phyloP scores from a whole-genome alignment of 352 stramenopile genomes.

The Phytophthora uliginosa region DNA sequence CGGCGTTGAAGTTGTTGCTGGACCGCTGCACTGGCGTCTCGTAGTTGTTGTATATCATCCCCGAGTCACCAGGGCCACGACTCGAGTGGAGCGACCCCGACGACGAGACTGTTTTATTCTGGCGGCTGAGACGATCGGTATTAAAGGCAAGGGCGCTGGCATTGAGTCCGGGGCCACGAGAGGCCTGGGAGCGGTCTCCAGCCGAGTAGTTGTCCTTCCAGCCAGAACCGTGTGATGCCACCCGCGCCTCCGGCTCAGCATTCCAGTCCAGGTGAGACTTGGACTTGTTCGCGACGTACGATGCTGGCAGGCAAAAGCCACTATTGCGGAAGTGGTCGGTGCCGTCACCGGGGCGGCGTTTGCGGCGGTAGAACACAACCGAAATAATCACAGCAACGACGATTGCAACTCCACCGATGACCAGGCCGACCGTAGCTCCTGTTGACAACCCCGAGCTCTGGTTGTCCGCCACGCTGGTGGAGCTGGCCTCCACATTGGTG shows the following conservation, averaged over 20 bases:
- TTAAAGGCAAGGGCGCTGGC: slow-evolving; percentile 77
- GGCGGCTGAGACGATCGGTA: slow-evolving; percentile 50
- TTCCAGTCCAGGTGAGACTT: slow-evolving; percentile 74
- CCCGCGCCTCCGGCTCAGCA: slow-evolving; percentile 47
- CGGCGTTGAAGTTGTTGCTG: slow-evolving; percentile 29
- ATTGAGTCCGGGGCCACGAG: slow-evolving; percentile 60
- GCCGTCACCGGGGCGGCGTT: slow-evolving; percentile 46
- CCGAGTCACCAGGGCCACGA: slow-evolving; percentile 34
- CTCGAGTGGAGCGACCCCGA: slow-evolving; percentile 60
- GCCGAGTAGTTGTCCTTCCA: slow-evolving; percentile 62
- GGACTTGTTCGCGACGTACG: slow-evolving; percentile 62
- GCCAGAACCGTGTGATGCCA: slow-evolving; percentile 33
- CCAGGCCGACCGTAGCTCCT: slow-evolving; percentile 48
- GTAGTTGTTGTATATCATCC: slow-evolving; percentile 49
- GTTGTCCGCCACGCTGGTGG: slow-evolving; percentile 14
- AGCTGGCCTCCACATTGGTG: slow-evolving; percentile 43
- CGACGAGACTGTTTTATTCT: slow-evolving; percentile 77
- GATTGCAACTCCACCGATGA: slow-evolving; percentile 57
- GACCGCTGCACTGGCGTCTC: slow-evolving; percentile 46
- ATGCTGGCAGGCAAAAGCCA: slow-evolving; percentile 54
- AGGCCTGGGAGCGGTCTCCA: slow-evolving; percentile 47
- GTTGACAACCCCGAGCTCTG: slow-evolving; percentile 48
- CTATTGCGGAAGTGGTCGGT: slow-evolving; percentile 71
- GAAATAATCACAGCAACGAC: slow-evolving; percentile 56
- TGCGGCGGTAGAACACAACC: slow-evolving; percentile 72